A percentile compares a stretch with the other conserved stretches of the same genome.
Evolutionary conservation across 345 rosid species (phyloP).

Genomic region (Erysimum cheiranthoides): DNA sequence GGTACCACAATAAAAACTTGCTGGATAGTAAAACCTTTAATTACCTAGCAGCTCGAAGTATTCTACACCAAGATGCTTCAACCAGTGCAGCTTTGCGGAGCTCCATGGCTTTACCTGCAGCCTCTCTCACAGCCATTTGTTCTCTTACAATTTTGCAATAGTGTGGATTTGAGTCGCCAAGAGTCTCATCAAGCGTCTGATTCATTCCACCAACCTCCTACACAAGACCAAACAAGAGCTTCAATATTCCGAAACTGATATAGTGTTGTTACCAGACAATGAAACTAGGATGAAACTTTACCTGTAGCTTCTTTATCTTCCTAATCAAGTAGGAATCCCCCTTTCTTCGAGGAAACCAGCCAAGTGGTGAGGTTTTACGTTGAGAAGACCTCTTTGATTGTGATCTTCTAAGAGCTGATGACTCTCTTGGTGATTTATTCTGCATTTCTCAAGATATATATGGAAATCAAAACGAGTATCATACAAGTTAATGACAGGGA

Average conservation of each 20-base stretch:
- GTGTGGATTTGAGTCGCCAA: conserved; percentile 88
- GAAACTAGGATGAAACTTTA: conserved; percentile 28
- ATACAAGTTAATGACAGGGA: not conserved
- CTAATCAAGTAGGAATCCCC: conserved; percentile 81
- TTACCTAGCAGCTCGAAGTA: conserved; percentile 91
- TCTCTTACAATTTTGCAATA: conserved; percentile 85
- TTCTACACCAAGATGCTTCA: conserved; percentile 95
- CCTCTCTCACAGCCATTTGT: conserved; percentile 90
- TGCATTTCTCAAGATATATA: conserved; percentile 41
- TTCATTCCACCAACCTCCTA: conserved; percentile 96
- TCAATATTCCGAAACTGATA: not conserved
- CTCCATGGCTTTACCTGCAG: conserved; percentile 84
- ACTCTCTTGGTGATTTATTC: conserved; percentile 65
- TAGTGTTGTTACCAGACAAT: not conserved
- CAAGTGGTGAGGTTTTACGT: conserved; percentile 79
- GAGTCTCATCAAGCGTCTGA: conserved; percentile 87
- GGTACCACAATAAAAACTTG: not conserved
- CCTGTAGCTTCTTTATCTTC: conserved; percentile 95
- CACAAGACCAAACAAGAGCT: conserved; percentile 29
- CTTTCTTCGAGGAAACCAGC: conserved; percentile 86
- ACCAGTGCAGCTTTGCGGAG: conserved; percentile 90
- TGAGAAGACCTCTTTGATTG: conserved; percentile 84
- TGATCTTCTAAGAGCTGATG: conserved; percentile 61
- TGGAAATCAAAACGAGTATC: not conserved
- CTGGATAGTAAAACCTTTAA: not conserved